Conservation (phyloP, 192 early-diverging fungal genomes). For the Backusella tarrabulga region DNA sequence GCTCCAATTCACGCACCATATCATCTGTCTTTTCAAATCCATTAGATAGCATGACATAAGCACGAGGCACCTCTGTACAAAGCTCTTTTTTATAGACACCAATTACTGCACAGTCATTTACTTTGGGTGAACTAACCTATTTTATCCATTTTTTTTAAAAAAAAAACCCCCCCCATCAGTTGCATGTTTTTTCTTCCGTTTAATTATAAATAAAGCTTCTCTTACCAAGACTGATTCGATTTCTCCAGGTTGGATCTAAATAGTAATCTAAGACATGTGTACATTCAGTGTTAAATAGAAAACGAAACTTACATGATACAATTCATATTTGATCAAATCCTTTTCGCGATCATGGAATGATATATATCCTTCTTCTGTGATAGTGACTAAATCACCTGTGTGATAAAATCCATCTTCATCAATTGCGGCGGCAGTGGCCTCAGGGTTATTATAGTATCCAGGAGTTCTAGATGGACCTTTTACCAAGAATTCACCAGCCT, state of each 20-base stretch:
- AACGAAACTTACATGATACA: slow-evolving; percentile 56
- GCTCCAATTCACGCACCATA: slow-evolving; percentile 44
- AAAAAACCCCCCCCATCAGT: background rate
- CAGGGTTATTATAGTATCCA: slow-evolving; percentile 43
- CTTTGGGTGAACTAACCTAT: slow-evolving; percentile 57
- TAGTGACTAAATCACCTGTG: slow-evolving; percentile 56
- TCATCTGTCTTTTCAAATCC: slow-evolving; percentile 22
- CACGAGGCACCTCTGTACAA: slow-evolving; percentile 72
- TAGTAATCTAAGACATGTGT: background rate
- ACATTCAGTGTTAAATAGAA: background rate
- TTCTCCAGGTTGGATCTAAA: slow-evolving; percentile 51
- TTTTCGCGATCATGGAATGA: slow-evolving; percentile 73
- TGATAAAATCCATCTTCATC: slow-evolving; percentile 55
- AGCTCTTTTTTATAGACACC: slow-evolving; percentile 54
- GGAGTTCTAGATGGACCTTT: slow-evolving; percentile 42
- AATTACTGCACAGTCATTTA: slow-evolving; percentile 71
- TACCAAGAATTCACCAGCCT: slow-evolving; percentile 53
- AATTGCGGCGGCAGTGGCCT: slow-evolving; percentile 41
- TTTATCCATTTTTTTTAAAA: slow-evolving; percentile 30
- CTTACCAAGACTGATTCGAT: slow-evolving; percentile 59
- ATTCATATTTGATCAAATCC: slow-evolving; percentile 52
- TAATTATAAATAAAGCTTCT: background rate
- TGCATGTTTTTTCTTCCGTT: background rate
- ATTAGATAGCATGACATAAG: slow-evolving; percentile 65
- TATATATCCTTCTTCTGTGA: slow-evolving; percentile 55